phyloP scores from a whole-genome alignment of 495 filamentous ascomycete genomes.

The Penicillium diatomitis region DNA sequence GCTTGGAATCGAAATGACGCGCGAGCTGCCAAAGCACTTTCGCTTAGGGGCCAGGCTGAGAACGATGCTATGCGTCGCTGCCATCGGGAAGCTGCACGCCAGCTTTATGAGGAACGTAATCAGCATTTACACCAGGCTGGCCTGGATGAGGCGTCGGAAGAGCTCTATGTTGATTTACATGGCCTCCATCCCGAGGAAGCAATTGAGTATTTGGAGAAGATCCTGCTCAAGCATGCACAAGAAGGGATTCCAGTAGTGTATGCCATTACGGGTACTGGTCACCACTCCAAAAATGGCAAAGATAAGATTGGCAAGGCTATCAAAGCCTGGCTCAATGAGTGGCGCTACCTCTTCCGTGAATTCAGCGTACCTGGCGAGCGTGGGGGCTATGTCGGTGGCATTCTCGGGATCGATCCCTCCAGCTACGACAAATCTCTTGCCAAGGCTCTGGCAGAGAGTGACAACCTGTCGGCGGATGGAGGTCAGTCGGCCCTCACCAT shows the following conservation, averaged over 20 bases:
- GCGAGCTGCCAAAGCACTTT: slow-evolving; percentile 88
- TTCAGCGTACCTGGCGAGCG: slow-evolving; percentile 91
- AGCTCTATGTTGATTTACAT: slow-evolving; percentile 93
- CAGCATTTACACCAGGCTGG: slow-evolving; percentile 46
- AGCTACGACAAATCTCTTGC: slow-evolving; percentile 68
- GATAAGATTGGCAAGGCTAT: slow-evolving; percentile 97
- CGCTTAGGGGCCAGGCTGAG: slow-evolving; percentile 87
- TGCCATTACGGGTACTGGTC: slow-evolving; percentile 91
- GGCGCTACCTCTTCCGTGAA: slow-evolving; percentile 91
- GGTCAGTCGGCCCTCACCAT: slow-evolving; percentile 23
- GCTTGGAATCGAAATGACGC: slow-evolving; percentile 99
- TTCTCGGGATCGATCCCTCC: slow-evolving; percentile 84
- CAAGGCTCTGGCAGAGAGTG: slow-evolving; percentile 18
- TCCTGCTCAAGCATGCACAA: slow-evolving; percentile 68
- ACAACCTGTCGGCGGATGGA: slow-evolving; percentile 11
- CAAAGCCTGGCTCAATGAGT: slow-evolving; percentile 83
- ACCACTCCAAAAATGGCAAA: slow-evolving; percentile 97
- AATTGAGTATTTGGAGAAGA: slow-evolving; percentile 82
- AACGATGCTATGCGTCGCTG: slow-evolving; percentile 96
- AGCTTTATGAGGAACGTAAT: slow-evolving; percentile 92
- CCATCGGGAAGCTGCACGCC: slow-evolving; percentile 85
- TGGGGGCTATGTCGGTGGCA: slow-evolving; percentile 72
- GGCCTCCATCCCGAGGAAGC: slow-evolving; percentile 96
- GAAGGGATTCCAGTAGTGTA: slow-evolving; percentile 71
- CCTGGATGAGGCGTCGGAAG: slow-evolving; percentile 40